Conservation (phyloP, 192 early-diverging fungal species). For the Backusella mclennaniae region DNA sequence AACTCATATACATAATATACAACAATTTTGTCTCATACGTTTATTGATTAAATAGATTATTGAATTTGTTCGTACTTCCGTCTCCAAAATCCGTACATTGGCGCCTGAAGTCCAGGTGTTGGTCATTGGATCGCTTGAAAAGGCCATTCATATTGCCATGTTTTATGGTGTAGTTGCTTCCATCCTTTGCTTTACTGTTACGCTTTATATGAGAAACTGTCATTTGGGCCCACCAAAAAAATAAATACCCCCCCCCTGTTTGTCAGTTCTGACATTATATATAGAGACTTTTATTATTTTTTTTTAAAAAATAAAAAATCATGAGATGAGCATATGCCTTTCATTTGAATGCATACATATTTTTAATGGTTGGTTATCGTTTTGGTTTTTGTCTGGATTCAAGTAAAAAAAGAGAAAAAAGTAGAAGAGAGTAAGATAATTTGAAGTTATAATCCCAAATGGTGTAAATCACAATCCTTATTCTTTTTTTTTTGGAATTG, state of each 20-base stretch:
- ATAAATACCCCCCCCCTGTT: background rate
- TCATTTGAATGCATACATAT: background rate
- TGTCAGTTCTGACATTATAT: background rate
- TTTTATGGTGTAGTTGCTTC: slow-evolving; percentile 17
- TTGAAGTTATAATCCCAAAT: too few species aligned
- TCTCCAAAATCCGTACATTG: slow-evolving; percentile 20
- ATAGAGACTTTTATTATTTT: too few species aligned
- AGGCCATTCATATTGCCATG: slow-evolving; percentile 14
- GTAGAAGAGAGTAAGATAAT: too few species aligned
- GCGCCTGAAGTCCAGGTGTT: slow-evolving; percentile 15
- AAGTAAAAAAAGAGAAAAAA: too few species aligned
- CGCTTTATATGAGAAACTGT: slow-evolving; percentile 20
- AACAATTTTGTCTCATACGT: too few species aligned
- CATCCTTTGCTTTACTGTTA: background rate
- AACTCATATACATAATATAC: too few species aligned
- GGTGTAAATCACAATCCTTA: too few species aligned
- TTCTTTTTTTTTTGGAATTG: too few species aligned
- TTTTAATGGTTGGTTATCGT: too few species aligned
- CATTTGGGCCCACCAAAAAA: slow-evolving; percentile 6
- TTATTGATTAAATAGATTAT: background rate
- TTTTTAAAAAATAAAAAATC: too few species aligned
- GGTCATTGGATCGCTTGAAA: slow-evolving; percentile 1
- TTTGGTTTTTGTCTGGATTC: too few species aligned
- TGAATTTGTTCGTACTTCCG: slow-evolving; percentile 25
- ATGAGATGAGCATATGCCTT: background rate